Conservation (phyloP, 768 basidiomycete species). For the Rhizopogon vulgaris region DNA sequence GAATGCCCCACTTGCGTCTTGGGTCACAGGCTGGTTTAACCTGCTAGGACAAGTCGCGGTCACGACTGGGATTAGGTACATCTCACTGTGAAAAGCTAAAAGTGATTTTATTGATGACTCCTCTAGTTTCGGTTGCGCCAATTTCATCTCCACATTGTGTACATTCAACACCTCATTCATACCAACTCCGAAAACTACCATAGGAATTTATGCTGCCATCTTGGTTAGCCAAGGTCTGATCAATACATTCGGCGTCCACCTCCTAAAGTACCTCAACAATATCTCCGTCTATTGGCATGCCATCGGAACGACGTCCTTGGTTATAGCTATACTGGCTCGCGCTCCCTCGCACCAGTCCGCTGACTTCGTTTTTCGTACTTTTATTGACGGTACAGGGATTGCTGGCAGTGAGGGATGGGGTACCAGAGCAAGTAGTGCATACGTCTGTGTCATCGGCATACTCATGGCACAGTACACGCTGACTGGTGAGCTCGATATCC, state of each 20-base stretch:
- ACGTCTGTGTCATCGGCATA: conserved; percentile 67
- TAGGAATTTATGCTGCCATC: conserved; percentile 67
- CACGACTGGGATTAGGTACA: conserved; percentile 63
- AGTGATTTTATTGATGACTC: too few relatives aligned
- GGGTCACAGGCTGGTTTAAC: conserved; percentile 76
- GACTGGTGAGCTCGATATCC: conserved; percentile 38
- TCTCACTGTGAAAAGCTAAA: too few relatives aligned
- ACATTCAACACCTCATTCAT: conserved; percentile 56
- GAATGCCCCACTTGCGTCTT: conserved; percentile 60
- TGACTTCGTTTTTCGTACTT: conserved; percentile 63
- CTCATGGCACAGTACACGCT: conserved; percentile 75
- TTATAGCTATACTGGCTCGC: conserved; percentile 63
- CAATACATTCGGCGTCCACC: conserved; percentile 68
- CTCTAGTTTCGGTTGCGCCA: conserved; percentile 58
- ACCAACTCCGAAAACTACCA: conserved; percentile 51
- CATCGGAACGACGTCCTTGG: conserved; percentile 58
- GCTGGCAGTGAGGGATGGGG: conserved; percentile 50
- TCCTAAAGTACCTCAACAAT: conserved; percentile 65
- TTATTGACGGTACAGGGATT: conserved; percentile 63
- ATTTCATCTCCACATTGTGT: conserved; percentile 58
- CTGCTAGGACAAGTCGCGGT: conserved; percentile 72
- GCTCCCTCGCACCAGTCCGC: conserved; percentile 67
- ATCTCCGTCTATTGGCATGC: conserved; percentile 73
- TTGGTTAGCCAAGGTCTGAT: conserved; percentile 62
- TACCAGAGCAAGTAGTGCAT: conserved; percentile 58